Base-by-base conservation (phyloP, 2,329 filamentous ascomycete genomes). In the Calonectria crousiana region DNA sequence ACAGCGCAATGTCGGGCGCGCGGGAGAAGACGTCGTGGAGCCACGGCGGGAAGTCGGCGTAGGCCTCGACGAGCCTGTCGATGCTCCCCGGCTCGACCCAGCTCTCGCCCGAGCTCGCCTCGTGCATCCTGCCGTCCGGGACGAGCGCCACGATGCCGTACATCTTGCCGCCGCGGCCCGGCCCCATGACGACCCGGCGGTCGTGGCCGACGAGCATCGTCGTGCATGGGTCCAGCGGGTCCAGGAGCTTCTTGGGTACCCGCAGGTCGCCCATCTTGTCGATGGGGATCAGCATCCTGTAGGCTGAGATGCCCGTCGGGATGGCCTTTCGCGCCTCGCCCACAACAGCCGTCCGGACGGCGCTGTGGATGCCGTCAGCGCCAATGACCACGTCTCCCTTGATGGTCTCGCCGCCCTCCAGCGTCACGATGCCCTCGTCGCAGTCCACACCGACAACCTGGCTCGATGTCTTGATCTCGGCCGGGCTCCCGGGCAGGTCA, bases 311-410 rank as follows among this genome's bases (percentile, higher is more conserved):
- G 0, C 77, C 77, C 0, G 77, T 79, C 11, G 77, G 77, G 5
- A 79, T 32, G 16, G 77, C 74, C 14, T 67, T 47, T 3, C 28
- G 70, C 32, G 71, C 60, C 38, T 79, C 76, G 2, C 72, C 70
- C 0, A 79, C 52, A 1, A 79, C 77, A 1, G 77, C 76, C 1
- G 72, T 75, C 28, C 77, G 71, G n/a, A 79, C 74, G 2, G 71
- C 71, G 16, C 77, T 79, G 28, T 79, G 77, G 18, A 79, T 76
- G 10, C 77, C 77, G n/a, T 79, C 77, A n/a, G 77, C 77, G 4
- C 77, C 77, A 23, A 79, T 76, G 2, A 79, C 66, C 1, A 79
- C 34, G 13, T 79, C 77, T 34, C 77, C 77, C 1, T n/a, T 38
- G 16, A 79, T 34, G 14, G 56, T 26, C 11, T 79, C 77, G 3